Conservation (phyloP, 2,329 filamentous ascomycete species). For the Xylaria hypoxylon region DNA sequence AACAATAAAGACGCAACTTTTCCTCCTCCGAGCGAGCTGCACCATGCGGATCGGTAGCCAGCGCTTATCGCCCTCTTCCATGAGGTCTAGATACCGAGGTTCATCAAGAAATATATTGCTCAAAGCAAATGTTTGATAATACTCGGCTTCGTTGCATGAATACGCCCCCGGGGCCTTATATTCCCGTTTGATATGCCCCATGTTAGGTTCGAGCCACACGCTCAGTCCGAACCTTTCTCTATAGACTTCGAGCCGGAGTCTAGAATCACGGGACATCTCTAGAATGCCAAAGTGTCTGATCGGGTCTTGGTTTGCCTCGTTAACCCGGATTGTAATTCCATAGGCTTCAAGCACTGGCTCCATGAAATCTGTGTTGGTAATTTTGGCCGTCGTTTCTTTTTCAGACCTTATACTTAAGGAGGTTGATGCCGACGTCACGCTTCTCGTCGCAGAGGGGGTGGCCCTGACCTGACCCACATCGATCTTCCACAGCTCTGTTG, state of each 20-base stretch:
- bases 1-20: too few species aligned
- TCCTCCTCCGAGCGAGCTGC: conserved; percentile 6
- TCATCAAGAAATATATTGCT: conserved; percentile 13
- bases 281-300: conserved; percentile 1
- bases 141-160: conserved; percentile 21
- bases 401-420: not conserved
- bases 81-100: not conserved
- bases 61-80: not conserved
- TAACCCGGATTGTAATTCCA: not conserved
- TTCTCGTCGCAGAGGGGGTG: not conserved
- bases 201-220: conserved; percentile 15
- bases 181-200: not conserved
- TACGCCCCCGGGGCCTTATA: conserved; percentile 4
- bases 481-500: conserved; percentile 4
- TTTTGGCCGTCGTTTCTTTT: not conserved
- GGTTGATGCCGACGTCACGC: conserved; percentile 1
- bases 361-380: conserved; percentile 6
- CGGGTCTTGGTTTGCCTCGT: not conserved
- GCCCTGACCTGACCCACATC: conserved; percentile 2
- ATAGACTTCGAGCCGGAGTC: conserved; percentile 3
- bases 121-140: conserved; percentile 19
- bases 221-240: not conserved
- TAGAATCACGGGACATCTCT: not conserved
- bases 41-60: conserved; percentile 16
- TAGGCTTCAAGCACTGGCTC: conserved; percentile 12